phyloP scores from a whole-genome alignment of 495 filamentous ascomycete species.

The Penicillium macrosclerotiorum region DNA sequence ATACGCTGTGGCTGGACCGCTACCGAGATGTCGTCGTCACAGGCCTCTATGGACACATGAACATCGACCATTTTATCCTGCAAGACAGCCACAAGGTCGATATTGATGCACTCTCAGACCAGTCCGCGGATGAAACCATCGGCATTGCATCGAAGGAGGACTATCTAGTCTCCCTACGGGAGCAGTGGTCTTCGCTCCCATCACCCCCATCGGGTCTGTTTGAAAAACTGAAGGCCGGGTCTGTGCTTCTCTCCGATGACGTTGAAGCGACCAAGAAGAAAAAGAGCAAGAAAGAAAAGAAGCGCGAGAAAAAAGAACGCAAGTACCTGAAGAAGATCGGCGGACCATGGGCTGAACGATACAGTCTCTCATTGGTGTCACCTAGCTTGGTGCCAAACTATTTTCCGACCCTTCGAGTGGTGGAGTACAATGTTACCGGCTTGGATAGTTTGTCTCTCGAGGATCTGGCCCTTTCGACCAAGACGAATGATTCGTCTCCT shows the following conservation, averaged over 20 bases:
- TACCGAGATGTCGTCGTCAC: slow-evolving; percentile 87
- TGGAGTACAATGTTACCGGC: slow-evolving; percentile 92
- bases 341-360: slow-evolving; percentile 80
- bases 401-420: slow-evolving; percentile 80
- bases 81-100: slow-evolving; percentile 81
- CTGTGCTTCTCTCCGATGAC: not conserved
- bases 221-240: slow-evolving; percentile 17
- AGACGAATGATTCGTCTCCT: too few species aligned
- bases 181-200: slow-evolving; percentile 74
- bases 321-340: slow-evolving; percentile 67
- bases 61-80: slow-evolving; percentile 95
- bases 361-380: slow-evolving; percentile 71
- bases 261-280: slow-evolving; percentile 27
- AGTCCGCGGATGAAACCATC: slow-evolving; percentile 32
- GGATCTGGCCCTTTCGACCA: too few species aligned
- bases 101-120: slow-evolving; percentile 22
- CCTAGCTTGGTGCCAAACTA: slow-evolving; percentile 92
- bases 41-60: slow-evolving; percentile 92
- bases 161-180: slow-evolving; percentile 77
- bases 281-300: slow-evolving; percentile 32
- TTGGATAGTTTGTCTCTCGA: slow-evolving; percentile 56
- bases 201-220: slow-evolving; percentile 41
- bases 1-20: slow-evolving; percentile 82
- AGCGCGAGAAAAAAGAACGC: slow-evolving; percentile 48
- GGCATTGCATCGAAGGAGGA: slow-evolving; percentile 62